These are phyloP conservation scores for Haplographium delicatum DNA, from an alignment of 495 filamentous ascomycete genomes.

Conservation along the genomic window DNA sequence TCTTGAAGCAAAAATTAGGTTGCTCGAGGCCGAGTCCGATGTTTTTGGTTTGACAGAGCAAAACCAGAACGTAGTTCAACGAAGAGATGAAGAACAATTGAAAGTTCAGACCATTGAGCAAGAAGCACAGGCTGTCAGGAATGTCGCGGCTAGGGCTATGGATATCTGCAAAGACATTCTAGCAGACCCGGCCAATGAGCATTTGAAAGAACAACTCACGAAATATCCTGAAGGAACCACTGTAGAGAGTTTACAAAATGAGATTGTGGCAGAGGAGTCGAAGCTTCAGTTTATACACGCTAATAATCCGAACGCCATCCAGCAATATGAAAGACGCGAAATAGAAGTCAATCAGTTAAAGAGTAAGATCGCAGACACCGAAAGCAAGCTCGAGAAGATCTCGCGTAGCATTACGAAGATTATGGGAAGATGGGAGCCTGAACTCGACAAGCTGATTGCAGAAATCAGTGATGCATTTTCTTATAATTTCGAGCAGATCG, in stretches of 20 bases:
- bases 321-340: constrained; percentile 70
- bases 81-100: constrained; percentile 40
- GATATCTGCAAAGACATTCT: constrained; percentile 32
- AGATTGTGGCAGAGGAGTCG: constrained; percentile 68
- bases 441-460: constrained; percentile 67
- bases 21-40: constrained; percentile 79
- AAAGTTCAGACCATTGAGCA: constrained; percentile 28
- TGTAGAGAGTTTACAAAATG: constrained; percentile 60
- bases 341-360: constrained; percentile 40
- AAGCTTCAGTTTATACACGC: constrained; percentile 76
- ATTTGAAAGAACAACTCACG: constrained; percentile 32
- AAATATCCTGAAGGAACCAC: constrained; percentile 39
- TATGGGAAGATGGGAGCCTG: constrained; percentile 72
- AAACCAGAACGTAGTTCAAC: constrained; percentile 51
- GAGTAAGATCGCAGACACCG: constrained; percentile 32
- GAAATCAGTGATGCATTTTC: constrained; percentile 86
- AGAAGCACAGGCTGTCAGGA: constrained; percentile 24
- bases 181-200: constrained; percentile 25
- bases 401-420: constrained; percentile 44
- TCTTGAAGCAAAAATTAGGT: constrained; percentile 58
- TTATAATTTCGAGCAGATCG: constrained; percentile 87
- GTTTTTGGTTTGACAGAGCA: constrained; percentile 55
- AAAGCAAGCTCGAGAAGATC: constrained; percentile 51
- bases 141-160: constrained; percentile 31
- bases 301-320: constrained; percentile 69